phyloP scores from a whole-genome alignment of 768 basidiomycete species.

The Hebeloma cylindrosporum region DNA sequence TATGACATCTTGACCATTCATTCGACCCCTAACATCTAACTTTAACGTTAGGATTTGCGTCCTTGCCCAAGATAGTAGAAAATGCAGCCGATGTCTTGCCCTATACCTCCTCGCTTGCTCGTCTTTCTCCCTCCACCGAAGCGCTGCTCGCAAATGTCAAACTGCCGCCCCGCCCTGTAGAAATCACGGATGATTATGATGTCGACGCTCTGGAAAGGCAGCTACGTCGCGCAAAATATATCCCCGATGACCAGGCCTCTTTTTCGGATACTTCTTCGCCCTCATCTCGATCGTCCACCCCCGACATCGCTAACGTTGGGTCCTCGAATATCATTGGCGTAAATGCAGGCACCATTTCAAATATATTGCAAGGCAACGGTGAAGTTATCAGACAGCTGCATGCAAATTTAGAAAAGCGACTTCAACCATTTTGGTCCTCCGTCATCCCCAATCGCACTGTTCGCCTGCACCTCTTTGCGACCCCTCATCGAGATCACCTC shows the following conservation, averaged over 20 bases:
- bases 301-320: conserved; percentile 6
- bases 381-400: conserved; percentile 55
- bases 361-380: conserved; percentile 4
- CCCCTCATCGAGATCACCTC: conserved; percentile 26
- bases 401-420: conserved; percentile 71
- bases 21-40: conserved; percentile 74
- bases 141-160: conserved; percentile 45
- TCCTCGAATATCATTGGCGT: neutral
- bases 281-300: conserved; percentile 14
- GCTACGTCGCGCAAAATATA: conserved; percentile 37
- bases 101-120: conserved; percentile 27
- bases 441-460: conserved; percentile 64
- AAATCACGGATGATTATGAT: conserved; percentile 61
- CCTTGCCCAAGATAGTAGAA: conserved; percentile 59
- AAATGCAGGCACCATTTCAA: neutral
- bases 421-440: conserved; percentile 81
- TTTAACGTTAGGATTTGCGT: conserved; percentile 59
- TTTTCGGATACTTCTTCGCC: conserved; percentile 20
- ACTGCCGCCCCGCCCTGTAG: conserved; percentile 57
- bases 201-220: conserved; percentile 54
- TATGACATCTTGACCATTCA: conserved; percentile 54
- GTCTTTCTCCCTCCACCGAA: conserved; percentile 44
- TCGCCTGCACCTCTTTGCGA: conserved; percentile 59
- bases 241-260: conserved; percentile 10
- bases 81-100: conserved; percentile 29